Evolutionary conservation across 2,329 filamentous ascomycete species (phyloP), one percentile per base, ranked within the genome.

Genomic region (Pyricularia pennisetigena): DNA sequence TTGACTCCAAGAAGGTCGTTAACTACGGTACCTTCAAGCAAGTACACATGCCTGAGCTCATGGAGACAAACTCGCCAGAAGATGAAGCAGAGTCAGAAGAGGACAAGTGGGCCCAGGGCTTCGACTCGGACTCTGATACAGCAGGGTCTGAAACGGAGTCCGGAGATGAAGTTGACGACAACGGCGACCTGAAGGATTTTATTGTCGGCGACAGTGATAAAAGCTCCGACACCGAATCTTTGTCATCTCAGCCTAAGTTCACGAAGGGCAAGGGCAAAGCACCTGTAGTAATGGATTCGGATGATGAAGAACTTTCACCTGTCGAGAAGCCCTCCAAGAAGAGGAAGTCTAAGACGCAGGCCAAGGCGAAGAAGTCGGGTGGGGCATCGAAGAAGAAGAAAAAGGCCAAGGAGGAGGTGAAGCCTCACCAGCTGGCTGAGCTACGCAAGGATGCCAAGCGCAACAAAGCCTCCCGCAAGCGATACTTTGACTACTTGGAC

Each of bases 21-120:
- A 90, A 92, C 70, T 90, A 89, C 73, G 81, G 84, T 6, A 84
- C 87, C 8, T 97, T 97, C 79, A 88, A 88, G 73, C 88, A 88
- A 72, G 86, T 91, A 1, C 85, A 94, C 74, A 87, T 88, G 78
- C 86, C 87, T 12, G 82, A 88, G 0, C 70, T 66, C 9, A 28
- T 59, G 26, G 68, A 12, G 69, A 69, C 41, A 70, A 70, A 49
- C 54, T 20, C 20, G 49, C 65, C 68, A 4, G 70, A 70, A 24
- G 69, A 70, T 26, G 68, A 32, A 16, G 65, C 49, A 20, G 59
- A 64, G 23, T 68, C 66, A 0, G 62, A 70, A 1, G 71, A 69
- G 61, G 68, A 70, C 9, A 61, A 61, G 8, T 57, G 49, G 23
- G 49, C n/a, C 20, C 63, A 35, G 29, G n/a, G 30, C 28, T 67